Evolutionary conservation across 306 rosid species (phyloP).

Genomic region (Astragalus glycyphyllos): DNA sequence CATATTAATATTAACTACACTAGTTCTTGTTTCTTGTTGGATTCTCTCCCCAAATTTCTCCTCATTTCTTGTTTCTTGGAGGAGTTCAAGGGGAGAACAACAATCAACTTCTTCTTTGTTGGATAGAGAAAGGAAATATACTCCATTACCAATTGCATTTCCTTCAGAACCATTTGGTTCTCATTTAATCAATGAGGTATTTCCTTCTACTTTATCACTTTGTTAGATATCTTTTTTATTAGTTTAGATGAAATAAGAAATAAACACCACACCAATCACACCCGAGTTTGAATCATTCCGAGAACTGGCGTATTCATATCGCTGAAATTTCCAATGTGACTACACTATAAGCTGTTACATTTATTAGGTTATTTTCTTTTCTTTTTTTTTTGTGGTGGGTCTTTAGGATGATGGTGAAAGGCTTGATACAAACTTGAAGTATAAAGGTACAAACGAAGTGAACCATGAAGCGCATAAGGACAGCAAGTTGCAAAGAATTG

Average conservation of each 20-base stretch:
- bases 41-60: constrained; percentile 27
- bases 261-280: too few species aligned
- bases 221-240: too few species aligned
- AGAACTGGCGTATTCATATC: too few species aligned
- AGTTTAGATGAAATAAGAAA: too few species aligned
- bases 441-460: constrained; percentile 24
- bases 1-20: constrained; percentile 2
- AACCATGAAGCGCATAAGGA: constrained; percentile 16
- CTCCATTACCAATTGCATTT: constrained; percentile 38
- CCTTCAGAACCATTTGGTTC: constrained; percentile 30
- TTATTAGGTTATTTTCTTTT: constrained; percentile 26
- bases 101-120: not conserved
- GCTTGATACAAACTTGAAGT: constrained; percentile 38
- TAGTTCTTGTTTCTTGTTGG: constrained; percentile 38
- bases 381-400: not conserved
- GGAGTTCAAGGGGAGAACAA: constrained; percentile 30
- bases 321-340: too few species aligned
- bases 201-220: not conserved
- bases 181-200: constrained; percentile 5
- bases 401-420: constrained; percentile 39
- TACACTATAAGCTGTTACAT: not conserved
- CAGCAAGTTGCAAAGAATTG: constrained; percentile 45
- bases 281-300: too few species aligned
- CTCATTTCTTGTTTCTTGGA: constrained; percentile 20
- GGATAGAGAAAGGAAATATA: not conserved